Conservation (phyloP, 2,329 filamentous ascomycete genomes). For the Pseudocercospora macadamiae region DNA sequence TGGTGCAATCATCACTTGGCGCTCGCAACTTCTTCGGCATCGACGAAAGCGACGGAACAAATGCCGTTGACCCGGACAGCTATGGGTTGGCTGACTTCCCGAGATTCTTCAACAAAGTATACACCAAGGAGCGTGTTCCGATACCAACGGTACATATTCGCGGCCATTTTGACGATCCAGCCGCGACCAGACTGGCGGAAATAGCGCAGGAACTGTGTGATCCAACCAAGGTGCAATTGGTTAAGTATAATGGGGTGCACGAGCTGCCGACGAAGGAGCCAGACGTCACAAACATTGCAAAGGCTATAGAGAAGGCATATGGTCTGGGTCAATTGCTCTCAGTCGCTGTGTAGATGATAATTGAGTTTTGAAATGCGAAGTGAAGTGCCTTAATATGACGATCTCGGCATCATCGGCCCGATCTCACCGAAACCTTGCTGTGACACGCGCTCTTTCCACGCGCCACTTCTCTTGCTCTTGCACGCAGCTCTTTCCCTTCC, state of each 20-base stretch:
- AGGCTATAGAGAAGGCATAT: slow-evolving; percentile 11
- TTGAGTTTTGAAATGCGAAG: too few relatives aligned
- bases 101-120: slow-evolving; percentile 2
- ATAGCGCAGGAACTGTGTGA: slow-evolving; percentile 9
- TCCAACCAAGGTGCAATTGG: slow-evolving; percentile 2
- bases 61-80: not conserved
- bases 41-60: slow-evolving; percentile 7
- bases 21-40: slow-evolving; percentile 11
- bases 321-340: not conserved
- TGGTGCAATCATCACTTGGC: slow-evolving; percentile 8
- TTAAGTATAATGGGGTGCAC: slow-evolving; percentile 5
- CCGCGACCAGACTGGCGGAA: slow-evolving; percentile 2
- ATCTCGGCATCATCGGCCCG: too few relatives aligned
- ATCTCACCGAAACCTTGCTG: too few relatives aligned
- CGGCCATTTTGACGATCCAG: slow-evolving; percentile 1
- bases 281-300: not conserved
- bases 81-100: slow-evolving; percentile 3
- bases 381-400: too few relatives aligned
- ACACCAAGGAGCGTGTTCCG: slow-evolving; percentile 3
- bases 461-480: too few relatives aligned
- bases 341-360: not conserved
- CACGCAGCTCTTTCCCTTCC: too few relatives aligned
- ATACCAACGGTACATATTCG: slow-evolving; percentile 8
- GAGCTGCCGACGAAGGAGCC: not conserved
- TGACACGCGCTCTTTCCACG: too few relatives aligned